Evolutionary conservation across 495 filamentous ascomycete genomes (phyloP).

Genomic region (Immersiella caudata): DNA sequence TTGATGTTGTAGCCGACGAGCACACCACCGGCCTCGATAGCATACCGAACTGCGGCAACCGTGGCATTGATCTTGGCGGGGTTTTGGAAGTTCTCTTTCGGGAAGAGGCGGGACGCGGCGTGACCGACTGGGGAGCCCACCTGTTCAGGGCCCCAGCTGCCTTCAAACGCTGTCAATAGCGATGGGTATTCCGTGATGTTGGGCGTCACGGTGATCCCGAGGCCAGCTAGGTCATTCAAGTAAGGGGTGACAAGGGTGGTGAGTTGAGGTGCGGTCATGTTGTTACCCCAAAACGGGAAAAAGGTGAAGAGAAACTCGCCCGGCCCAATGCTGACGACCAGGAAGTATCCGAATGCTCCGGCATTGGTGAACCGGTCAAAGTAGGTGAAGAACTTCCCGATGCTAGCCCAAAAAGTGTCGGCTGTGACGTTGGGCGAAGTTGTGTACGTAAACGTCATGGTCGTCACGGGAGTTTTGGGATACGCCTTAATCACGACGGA

Average conservation of each 20-base stretch:
- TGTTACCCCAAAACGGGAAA: conserved; percentile 54
- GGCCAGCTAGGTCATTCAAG: conserved; percentile 40
- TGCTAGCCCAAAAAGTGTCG: conserved; percentile 54
- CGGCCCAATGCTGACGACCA: conserved; percentile 29
- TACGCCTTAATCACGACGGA: conserved; percentile 52
- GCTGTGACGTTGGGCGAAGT: conserved; percentile 39
- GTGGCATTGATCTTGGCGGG: conserved; percentile 44
- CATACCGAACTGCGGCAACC: conserved; percentile 48
- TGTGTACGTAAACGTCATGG: conserved; percentile 39
- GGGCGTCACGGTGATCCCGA: conserved; percentile 46
- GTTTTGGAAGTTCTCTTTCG: conserved; percentile 49
- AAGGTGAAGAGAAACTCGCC: conserved; percentile 46
- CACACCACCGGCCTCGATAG: conserved; percentile 45
- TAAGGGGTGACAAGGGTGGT: conserved; percentile 51
- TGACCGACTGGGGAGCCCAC: conserved; percentile 45
- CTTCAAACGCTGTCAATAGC: conserved; percentile 52
- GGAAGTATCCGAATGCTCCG: conserved; percentile 60
- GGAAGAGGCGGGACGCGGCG: conserved; percentile 56
- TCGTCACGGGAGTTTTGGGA: conserved; percentile 44
- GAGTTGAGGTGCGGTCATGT: conserved; percentile 52
- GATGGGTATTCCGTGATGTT: conserved; percentile 54
- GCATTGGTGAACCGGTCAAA: conserved; percentile 53
- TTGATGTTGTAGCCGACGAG: conserved; percentile 56
- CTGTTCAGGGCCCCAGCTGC: conserved; percentile 51
- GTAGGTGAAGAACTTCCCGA: conserved; percentile 48